Base-by-base conservation (phyloP, 306 rosid genomes). In the Quercus berberidifolia region DNA sequence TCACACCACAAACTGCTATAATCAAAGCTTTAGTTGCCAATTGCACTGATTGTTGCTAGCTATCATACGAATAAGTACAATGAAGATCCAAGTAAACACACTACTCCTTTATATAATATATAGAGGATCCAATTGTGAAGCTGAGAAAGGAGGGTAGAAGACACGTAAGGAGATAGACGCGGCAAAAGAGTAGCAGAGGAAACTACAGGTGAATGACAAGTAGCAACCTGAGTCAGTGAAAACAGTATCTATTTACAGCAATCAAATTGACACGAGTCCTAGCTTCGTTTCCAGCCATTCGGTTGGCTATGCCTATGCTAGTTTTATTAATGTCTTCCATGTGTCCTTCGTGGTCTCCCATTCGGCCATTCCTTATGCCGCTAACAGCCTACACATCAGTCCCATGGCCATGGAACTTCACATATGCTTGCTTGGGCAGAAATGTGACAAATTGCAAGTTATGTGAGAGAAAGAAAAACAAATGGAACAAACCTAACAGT, bases 161-260 rank as follows among this genome's bases (percentile, higher is more conserved):
- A 51, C 84, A 69, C 76, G 80, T 81, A 60, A 38, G 55, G n/a
- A 3, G 35, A 72, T 38, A 26, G 55, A 81, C 78, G 85, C 25
- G 78, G 69, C 81, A 12, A 60, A 71, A 28, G 54, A 71, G 58
- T 64, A 63, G 74, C 7, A 20, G 55, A 31, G 28, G 59, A 71
- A 71, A 65, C 69, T 17, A 30, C 60, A 57, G n/a, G 3, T 1
- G 52, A 9, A 21, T 21, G 78, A 57, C 74, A 81, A 59, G n/a
- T 6, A 51, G 58, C 12, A 60, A 73, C 35, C 49, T 18, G 30
- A 43, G 55, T 81, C 26, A 2, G 62, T 71, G 12, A 18, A 56
- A 43, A 71, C n/a, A 38, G 12, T 41, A n/a, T 12, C 15, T 23
- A 9, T 35, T 76, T 19, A 49, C 28, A 25, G 80, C 67, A 46